Conservation (phyloP, 345 rosid genomes). For the Geranium brycei region DNA sequence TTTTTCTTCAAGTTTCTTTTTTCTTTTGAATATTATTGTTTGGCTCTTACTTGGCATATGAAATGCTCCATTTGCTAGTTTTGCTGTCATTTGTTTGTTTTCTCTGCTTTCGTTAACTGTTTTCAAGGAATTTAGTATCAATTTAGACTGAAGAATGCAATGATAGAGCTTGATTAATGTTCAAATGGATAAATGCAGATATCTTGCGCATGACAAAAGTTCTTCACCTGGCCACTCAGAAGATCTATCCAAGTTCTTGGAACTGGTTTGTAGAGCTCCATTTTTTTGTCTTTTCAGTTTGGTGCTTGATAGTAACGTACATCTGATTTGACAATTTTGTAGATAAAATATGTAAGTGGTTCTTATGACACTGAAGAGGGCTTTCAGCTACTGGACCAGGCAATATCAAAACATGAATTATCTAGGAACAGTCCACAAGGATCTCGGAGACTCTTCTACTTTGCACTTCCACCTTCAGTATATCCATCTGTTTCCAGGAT, state of each 20-base stretch:
- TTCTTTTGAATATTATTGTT: background rate
- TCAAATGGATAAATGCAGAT: conserved; percentile 29
- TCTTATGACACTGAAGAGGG: conserved; percentile 78
- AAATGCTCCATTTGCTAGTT: background rate
- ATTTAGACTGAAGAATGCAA: conserved; percentile 5
- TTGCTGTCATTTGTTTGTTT: background rate
- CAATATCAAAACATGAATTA: conserved; percentile 54
- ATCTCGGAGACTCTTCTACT: conserved; percentile 75
- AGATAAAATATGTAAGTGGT: conserved; percentile 92
- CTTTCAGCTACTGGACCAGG: conserved; percentile 58
- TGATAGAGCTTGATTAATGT: conserved; percentile 1
- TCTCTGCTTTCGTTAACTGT: conserved; percentile 1
- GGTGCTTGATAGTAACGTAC: conserved; percentile 5
- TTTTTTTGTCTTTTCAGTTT: conserved; percentile 1
- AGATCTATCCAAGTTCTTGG: conserved; percentile 50
- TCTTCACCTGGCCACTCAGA: conserved; percentile 32
- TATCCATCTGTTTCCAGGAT: conserved; percentile 89
- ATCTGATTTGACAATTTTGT: conserved; percentile 11
- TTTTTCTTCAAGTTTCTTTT: background rate
- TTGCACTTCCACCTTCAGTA: conserved; percentile 94
- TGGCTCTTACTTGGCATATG: too few relatives aligned
- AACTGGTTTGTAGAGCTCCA: conserved; percentile 47
- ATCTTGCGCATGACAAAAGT: conserved; percentile 43
- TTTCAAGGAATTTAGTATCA: conserved; percentile 4
- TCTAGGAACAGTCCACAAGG: conserved; percentile 56